Conservation (phyloP, 169 alveolate species). For the Theileria orientalis region DNA sequence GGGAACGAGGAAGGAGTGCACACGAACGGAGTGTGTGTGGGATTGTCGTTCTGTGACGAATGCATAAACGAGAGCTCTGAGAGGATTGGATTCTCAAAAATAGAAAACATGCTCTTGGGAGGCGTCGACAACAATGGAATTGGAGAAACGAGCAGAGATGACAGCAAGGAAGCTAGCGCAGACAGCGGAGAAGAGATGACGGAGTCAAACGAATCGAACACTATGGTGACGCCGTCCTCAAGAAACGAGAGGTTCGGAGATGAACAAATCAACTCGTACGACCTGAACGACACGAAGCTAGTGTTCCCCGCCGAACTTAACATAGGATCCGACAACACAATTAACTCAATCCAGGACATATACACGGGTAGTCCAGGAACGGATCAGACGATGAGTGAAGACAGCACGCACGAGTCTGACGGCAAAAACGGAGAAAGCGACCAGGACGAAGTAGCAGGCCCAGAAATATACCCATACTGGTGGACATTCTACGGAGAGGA, state of each 20-base stretch:
- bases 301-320: neutral
- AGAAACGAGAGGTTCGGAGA: neutral
- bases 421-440: neutral
- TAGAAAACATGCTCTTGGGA: too few species aligned
- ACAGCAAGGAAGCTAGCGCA: neutral
- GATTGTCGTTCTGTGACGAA: too few species aligned
- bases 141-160: neutral
- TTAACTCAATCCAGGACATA: too few species aligned
- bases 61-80: too few species aligned
- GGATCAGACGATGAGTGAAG: neutral
- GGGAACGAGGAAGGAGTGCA: neutral
- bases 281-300: neutral
- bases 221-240: neutral
- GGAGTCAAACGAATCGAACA: too few species aligned
- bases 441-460: too few species aligned
- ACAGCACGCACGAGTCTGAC: neutral
- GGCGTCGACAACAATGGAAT: neutral
- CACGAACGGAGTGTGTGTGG: neutral
- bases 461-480: conserved; percentile 66
- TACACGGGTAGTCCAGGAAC: too few species aligned
- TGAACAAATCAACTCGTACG: neutral
- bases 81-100: too few species aligned
- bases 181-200: neutral
- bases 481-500: conserved; percentile 55
- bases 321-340: neutral